phyloP scores from a whole-genome alignment of 2,329 filamentous ascomycete species.

The Ceratocystiopsis brevicomis region DNA sequence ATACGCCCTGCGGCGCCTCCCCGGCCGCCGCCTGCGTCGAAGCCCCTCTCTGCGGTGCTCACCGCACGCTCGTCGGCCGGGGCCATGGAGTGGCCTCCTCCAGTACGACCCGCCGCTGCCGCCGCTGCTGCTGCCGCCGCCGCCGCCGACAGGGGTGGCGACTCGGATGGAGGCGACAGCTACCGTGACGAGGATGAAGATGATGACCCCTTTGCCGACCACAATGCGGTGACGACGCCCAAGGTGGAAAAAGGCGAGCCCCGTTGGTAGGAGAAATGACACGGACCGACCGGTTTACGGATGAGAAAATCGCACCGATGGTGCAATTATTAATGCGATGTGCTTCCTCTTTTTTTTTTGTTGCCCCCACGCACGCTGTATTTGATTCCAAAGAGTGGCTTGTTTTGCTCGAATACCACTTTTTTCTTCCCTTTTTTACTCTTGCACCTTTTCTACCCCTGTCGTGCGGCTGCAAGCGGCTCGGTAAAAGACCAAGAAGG shows the following conservation, averaged over 20 bases:
- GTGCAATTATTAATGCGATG: too few relatives aligned
- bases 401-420: too few relatives aligned
- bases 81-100: not conserved
- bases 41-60: constrained; percentile 17
- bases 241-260: constrained; percentile 21
- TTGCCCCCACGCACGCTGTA: too few relatives aligned
- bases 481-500: too few relatives aligned
- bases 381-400: too few relatives aligned
- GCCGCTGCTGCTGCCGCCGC: constrained; percentile 13
- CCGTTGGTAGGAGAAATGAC: constrained; percentile 11
- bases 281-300: too few relatives aligned
- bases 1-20: constrained; percentile 27
- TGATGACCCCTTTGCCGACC: constrained; percentile 73
- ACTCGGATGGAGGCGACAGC: constrained; percentile 35
- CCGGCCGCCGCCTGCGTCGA: constrained; percentile 24
- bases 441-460: too few relatives aligned
- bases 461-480: too few relatives aligned
- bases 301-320: too few relatives aligned
- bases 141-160: constrained; percentile 20
- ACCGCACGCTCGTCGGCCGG: too few relatives aligned
- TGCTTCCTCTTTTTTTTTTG: too few relatives aligned
- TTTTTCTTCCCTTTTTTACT: too few relatives aligned
- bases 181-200: constrained; percentile 52
- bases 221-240: constrained; percentile 41
- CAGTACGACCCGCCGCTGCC: constrained; percentile 15